Base-by-base conservation (phyloP, 352 stramenopile species). In the Elongisporangium anandrum region DNA sequence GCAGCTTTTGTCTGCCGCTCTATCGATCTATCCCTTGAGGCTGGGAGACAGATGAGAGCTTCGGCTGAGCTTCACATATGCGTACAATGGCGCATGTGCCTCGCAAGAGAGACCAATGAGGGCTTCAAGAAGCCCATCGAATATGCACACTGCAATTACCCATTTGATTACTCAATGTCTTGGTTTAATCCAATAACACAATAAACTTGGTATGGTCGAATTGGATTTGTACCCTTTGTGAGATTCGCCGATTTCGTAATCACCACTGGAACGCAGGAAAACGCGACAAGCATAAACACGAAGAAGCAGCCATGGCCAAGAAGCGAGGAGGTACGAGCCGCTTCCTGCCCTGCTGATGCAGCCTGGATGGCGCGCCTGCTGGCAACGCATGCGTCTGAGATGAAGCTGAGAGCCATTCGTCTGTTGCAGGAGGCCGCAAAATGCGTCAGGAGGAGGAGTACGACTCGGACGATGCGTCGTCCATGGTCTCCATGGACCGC, bases 391-490 rank as follows among this genome's bases (percentile, higher is more conserved):
- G 50, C 2, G 10, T 48, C 53, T 51, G 38, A 54, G 10, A 38
- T 57, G 49, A 48, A 38, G 38, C 29, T 72, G 21, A 52, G 29
- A 23, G 10, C 9, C 47, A 63, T 23, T 52, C 59, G 51, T n/a
- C n/a, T n/a, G 3, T 20, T 39, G 23, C 57, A 86, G 62, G 63
- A 67, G 73, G 67, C 8, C 76, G 78, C 51, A 73, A 72, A 1
- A 92, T 91, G 85, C 81, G 75, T 29, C 72, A 81, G 17, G 76
- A 87, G 57, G 78, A 92, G 13, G 72, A 83, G 26, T 75, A 89
- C 16, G 82, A 85, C 52, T 75, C 71, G 38, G 85, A 95, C 54
- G 87, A 93, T 23, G 75, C 54, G 10, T 69, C 53, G 50, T 95
- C 85, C 12, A 59, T 94, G 41, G 79, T 69, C 24, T 95, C 87